Evolutionary conservation across 768 basidiomycete genomes (phyloP), one percentile per base, ranked within the genome.

Genomic region (Serendipita vermifera): DNA sequence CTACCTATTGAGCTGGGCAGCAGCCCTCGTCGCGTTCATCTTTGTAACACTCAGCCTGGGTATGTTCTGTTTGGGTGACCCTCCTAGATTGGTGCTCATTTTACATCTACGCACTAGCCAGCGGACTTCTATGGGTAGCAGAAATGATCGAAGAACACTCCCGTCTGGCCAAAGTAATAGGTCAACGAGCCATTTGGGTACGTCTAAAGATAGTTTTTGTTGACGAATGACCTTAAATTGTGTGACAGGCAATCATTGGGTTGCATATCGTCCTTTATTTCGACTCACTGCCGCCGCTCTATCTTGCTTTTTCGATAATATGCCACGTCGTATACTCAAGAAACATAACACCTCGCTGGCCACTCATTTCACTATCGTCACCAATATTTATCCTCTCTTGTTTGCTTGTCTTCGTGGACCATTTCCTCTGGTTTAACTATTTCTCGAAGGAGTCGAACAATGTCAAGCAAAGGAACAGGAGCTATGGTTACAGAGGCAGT

Each of bases 361-460:
- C 96, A 1, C 70, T 89, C 66, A 97, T 99, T 62, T 92, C 89
- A 2, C 77, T 99, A 46, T 78, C 87, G 14, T 97, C 93, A 0
- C 65, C 72, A 17, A 79, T 81, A 4, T 98, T 99, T 75, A 68
- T 98, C 41, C 75, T 79, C 0, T 97, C 93, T 0, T 96, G 92
- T 68, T 60, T 77, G 17, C 72, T 93, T 55, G 94, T 96, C 60
- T 77, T 99, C 57, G 68, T 72, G 1, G 90, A 97, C 71, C 96
- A 98, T 69, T 97, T 97, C 66, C 67, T 89, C 36, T 97, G 93
- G 89, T 99, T 99, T 74, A 90, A 87, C 71, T 78, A 98, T 70
- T 98, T 98, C 68, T 80, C 92, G 38, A 80, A 79, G 57, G 78
- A 83, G 33, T 78, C 82, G 14, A 72, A 81, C 57, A 78, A 79